Evolutionary conservation across 371 early-diverging fungal species (phyloP), one percentile per base, ranked within the genome.

Genomic region (Mycotypha africana): DNA sequence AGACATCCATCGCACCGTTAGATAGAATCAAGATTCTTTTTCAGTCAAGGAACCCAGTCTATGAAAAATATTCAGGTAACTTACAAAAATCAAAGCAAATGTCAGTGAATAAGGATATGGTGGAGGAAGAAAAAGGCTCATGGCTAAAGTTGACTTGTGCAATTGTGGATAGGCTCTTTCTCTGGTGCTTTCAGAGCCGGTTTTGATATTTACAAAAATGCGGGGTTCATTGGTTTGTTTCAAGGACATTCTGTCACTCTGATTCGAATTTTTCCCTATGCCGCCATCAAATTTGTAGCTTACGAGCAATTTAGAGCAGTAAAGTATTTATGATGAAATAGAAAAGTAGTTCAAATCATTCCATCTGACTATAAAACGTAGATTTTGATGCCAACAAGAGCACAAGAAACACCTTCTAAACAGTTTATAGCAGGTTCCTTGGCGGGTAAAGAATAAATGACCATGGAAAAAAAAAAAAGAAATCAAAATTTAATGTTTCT

Each of bases 21-120:
- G 98, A 98, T 64, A 81, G 98, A 49, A 95, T 98, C 42, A 98
- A 98, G 77, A 98, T 98, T 21, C 73, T 97, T 28, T 98, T 98
- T 59, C 98, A 98, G 70, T 83, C 95, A 17, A 82, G 79, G 59
- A 91, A 93, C 49, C 92, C 94, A 6, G 67, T 81, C 14, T 96
- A 82, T 65, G 83, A 83, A 33, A 81, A 82, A 62, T 91, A 93
- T 67, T 77, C 89, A 42, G 92, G 91, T 87, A 73, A 25, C 17
- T n/a, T 9, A 24, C 12, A 28, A 9, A 23, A 42, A 23, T 5
- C 11, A 12, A 20, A 0, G 14, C 9, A 8, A 6, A 6, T 28
- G 30, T 28, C 30, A 28, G 30, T 28, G 30, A 8, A 28, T n/a
- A n/a, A n/a, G n/a, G n/a, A n/a, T n/a, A n/a, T n/a, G n/a, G n/a